phyloP scores from a whole-genome alignment of 78 protist species.

The Carpediemonas membranifera region DNA sequence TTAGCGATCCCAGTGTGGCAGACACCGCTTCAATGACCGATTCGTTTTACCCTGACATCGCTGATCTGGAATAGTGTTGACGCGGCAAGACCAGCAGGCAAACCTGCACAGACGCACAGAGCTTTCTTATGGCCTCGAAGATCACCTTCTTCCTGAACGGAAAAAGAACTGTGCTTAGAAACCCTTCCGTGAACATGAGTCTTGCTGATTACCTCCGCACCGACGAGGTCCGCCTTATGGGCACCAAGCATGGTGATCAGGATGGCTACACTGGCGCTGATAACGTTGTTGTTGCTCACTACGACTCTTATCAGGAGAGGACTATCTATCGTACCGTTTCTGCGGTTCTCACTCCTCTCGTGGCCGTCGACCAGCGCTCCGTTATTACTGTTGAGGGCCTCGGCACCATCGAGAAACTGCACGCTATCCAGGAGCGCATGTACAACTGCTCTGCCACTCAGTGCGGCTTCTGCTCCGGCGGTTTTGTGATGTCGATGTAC shows the following conservation, averaged over 20 bases:
- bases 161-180: no score
- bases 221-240: conserved; percentile 33
- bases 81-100: no score
- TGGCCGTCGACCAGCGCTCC: conserved; percentile 48
- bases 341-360: conserved; percentile 66
- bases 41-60: no score
- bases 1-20: no score
- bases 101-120: no score
- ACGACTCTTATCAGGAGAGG: not conserved
- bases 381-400: conserved; percentile 73
- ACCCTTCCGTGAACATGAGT: not conserved
- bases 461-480: conserved; percentile 90
- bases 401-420: not conserved
- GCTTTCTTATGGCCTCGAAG: no score
- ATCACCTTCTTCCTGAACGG: not conserved
- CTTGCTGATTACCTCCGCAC: not conserved
- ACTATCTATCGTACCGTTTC: conserved; percentile 45
- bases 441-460: conserved; percentile 56
- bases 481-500: conserved; percentile 55
- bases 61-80: no score
- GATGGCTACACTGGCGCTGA: conserved; percentile 93
- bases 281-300: conserved; percentile 61
- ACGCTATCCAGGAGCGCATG: not conserved
- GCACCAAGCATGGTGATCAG: conserved; percentile 77
- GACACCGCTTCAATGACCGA: no score